Evolutionary conservation across 768 basidiomycete species (phyloP), one percentile per base, ranked within the genome.

Genomic region (Collybia nuda): DNA sequence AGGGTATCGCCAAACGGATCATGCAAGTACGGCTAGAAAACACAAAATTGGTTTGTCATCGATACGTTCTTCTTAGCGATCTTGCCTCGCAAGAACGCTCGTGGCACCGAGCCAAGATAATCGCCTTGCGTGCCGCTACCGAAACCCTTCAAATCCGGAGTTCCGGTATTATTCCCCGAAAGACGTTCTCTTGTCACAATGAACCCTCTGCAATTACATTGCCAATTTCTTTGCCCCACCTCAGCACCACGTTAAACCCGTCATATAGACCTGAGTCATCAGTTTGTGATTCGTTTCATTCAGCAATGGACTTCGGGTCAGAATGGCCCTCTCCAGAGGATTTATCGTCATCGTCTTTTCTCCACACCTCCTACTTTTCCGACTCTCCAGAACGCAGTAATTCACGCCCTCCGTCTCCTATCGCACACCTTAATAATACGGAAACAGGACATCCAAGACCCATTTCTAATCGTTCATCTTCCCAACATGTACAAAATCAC

Each of bases 61-160:
- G 86, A 17, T 80, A 82, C 42, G 80, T 95, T 9, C 78, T 98
- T 41, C 71, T 74, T 8, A 73, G 79, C 26, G 95, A 98, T 64
- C 75, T 95, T n/a, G 74, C 76, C 38, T 81, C 81, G 2, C 92
- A 92, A 62, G 76, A 78, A 47, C 75, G 75, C 28, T 80, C 84
- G 42, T 86, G 86, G 81, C 78, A 75, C 55, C 70, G 76, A 44
- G 81, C 84, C 21, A 86, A 86, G 57, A 76, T 77, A 39, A 73
- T 86, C n/a, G 91, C 91, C 22, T 67, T 93, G 52, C 81, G 80
- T 55, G 84, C 82, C 19, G 91, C 91, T 6, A 84, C 80, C 37
- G 80, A 85, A 58, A 82, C 80, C 9, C 67, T 93, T 15, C 78
- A 80, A 52, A 75, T 64, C 44, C 76, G 69, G 43, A 63, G 56